Conservation (phyloP, 2,329 filamentous ascomycete species). For the Penicillium sp. region DNA sequence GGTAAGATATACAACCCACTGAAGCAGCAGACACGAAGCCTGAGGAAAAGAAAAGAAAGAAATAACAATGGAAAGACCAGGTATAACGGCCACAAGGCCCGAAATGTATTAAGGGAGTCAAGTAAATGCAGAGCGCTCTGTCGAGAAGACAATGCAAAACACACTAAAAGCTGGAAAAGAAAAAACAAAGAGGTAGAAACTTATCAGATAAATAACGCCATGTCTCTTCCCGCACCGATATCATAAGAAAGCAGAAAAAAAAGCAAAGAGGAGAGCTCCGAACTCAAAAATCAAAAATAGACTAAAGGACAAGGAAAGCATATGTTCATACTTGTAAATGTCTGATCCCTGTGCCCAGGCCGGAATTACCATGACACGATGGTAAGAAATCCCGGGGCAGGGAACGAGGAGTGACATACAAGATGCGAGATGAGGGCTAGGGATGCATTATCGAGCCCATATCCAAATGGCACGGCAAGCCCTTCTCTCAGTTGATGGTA, state of each 20-base stretch:
- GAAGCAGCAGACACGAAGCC: not conserved
- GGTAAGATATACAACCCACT: not conserved
- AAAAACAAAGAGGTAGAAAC: constrained; percentile 4
- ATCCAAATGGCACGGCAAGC: not conserved
- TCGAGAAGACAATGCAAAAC: constrained; percentile 6
- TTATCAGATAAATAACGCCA: constrained; percentile 5
- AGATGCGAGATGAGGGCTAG: not conserved
- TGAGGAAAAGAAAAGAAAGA: not conserved
- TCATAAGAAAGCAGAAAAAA: constrained; percentile 6
- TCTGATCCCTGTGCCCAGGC: not conserved
- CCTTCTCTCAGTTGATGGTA: constrained; percentile 9
- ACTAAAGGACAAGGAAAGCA: constrained; percentile 6
- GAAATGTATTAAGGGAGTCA: constrained; percentile 8
- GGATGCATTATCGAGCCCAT: not conserved
- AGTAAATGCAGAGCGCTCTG: constrained; percentile 3
- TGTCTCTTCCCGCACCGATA: constrained; percentile 17
- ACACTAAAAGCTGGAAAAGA: not conserved
- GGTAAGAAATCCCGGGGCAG: not conserved
- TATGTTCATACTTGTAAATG: constrained; percentile 13
- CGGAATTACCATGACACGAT: not conserved
- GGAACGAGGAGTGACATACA: not conserved
- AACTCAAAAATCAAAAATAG: constrained; percentile 1
- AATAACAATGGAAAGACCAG: not conserved
- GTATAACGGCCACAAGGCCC: constrained; percentile 5
- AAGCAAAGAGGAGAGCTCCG: constrained; percentile 6